Percentiles rank a stretch among this genome's conserved stretches.
Evolutionary conservation across 2,329 filamentous ascomycete species (phyloP).

Genomic region (Sporothrix sp.): DNA sequence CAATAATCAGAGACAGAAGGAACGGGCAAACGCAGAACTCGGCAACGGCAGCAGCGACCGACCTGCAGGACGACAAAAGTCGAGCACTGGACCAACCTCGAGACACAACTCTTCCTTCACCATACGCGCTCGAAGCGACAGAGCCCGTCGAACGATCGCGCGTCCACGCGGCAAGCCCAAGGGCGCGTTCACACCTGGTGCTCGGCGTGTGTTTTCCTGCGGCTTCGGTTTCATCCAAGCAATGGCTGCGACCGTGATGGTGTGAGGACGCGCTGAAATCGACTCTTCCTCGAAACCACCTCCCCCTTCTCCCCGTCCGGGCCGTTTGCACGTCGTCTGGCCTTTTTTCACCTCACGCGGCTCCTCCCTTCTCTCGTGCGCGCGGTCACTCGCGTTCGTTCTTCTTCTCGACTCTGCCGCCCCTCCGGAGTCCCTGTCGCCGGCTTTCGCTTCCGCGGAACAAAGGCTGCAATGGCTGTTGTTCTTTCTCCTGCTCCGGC

Average conservation of each 20-base stretch:
- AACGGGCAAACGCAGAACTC: neutral
- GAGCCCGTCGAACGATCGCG: neutral
- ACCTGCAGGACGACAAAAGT: neutral
- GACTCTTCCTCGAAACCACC: neutral
- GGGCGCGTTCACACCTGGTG: neutral
- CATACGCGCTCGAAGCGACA: neutral
- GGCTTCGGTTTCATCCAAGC: conserved; percentile 9
- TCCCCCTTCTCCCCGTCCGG: neutral
- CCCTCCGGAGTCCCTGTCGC: conserved; percentile 4
- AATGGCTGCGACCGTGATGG: conserved; percentile 16
- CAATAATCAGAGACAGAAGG: neutral
- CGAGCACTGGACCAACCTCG: neutral
- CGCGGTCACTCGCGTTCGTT: neutral
- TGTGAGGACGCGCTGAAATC: conserved; percentile 15
- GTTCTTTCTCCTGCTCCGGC: neutral
- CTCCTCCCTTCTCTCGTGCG: neutral
- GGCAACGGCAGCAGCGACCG: conserved; percentile 1
- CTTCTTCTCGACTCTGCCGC: conserved; percentile 4
- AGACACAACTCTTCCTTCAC: neutral
- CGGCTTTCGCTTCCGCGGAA: conserved; percentile 1
- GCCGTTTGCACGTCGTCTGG: neutral
- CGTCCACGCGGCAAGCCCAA: neutral
- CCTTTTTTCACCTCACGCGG: neutral
- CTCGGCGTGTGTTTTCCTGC: neutral
- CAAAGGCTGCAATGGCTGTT: neutral